Conservation (phyloP, 495 filamentous ascomycete species). For the Cryomyces antarcticus region DNA sequence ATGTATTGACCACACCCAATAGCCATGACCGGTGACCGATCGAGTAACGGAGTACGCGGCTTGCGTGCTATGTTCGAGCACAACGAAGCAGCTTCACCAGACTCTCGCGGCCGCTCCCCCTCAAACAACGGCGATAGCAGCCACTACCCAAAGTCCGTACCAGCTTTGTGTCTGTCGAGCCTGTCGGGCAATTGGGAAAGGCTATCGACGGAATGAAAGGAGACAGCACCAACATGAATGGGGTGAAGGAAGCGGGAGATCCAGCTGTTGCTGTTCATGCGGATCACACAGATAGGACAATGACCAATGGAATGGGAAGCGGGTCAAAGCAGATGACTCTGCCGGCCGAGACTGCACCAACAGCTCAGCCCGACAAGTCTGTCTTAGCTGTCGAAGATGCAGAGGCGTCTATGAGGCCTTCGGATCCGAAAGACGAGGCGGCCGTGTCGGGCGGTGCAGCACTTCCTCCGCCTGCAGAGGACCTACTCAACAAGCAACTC, state of each 20-base stretch:
- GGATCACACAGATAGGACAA: conserved; percentile 15
- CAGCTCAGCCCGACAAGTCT: conserved; percentile 19
- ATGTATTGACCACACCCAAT: not conserved
- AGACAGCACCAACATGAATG: conserved; percentile 14
- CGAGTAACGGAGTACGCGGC: conserved; percentile 38
- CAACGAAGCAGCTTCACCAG: conserved; percentile 31
- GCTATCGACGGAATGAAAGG: conserved; percentile 7
- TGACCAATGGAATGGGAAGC: not conserved
- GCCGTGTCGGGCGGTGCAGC: conserved; percentile 18
- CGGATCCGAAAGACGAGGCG: conserved; percentile 17
- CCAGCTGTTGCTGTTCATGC: conserved; percentile 10
- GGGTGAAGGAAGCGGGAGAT: conserved; percentile 4
- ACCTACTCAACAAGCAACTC: not conserved
- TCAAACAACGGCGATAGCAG: conserved; percentile 26
- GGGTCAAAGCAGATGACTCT: not conserved
- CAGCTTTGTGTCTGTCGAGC: conserved; percentile 65
- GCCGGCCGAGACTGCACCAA: conserved; percentile 1
- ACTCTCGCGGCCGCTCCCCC: conserved; percentile 53
- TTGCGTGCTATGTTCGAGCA: conserved; percentile 81
- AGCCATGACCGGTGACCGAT: conserved; percentile 30
- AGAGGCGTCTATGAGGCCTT: conserved; percentile 14
- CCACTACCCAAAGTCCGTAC: conserved; percentile 63
- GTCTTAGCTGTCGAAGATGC: conserved; percentile 18
- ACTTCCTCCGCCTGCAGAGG: conserved; percentile 12
- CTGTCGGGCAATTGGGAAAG: conserved; percentile 23